Evolutionary conservation across 2,329 filamentous ascomycete genomes (phyloP).

Genomic region (Fusarium lateritium): DNA sequence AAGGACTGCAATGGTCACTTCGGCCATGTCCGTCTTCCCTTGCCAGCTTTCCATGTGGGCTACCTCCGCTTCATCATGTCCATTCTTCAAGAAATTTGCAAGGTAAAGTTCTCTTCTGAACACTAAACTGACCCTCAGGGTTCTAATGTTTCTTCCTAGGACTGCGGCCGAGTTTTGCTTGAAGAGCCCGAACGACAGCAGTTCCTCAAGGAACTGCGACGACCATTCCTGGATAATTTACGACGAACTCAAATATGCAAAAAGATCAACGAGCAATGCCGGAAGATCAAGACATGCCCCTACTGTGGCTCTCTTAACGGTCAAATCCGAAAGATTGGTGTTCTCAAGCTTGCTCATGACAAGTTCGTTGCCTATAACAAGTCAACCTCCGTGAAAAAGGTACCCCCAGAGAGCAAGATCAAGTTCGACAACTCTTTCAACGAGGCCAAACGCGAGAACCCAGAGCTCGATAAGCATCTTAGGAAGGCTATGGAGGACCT

Average conservation of each 20-base stretch:
- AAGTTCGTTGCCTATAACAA: constrained; percentile 91
- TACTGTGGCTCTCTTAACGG: constrained; percentile 89
- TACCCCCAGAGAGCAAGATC: constrained; percentile 84
- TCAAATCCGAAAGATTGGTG: constrained; percentile 89
- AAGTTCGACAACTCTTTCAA: constrained; percentile 89
- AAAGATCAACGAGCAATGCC: constrained; percentile 89
- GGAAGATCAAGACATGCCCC: constrained; percentile 86
- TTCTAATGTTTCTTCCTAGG: constrained; percentile 56
- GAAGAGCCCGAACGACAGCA: constrained; percentile 82
- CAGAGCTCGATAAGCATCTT: constrained; percentile 90
- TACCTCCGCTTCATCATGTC: constrained; percentile 95
- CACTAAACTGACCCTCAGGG: neutral
- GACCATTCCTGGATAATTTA: constrained; percentile 88
- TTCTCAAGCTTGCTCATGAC: constrained; percentile 95
- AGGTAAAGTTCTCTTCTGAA: constrained; percentile 59
- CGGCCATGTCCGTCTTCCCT: constrained; percentile 89
- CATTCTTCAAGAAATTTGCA: constrained; percentile 96
- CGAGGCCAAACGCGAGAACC: constrained; percentile 81
- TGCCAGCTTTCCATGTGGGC: constrained; percentile 96
- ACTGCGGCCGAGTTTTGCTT: constrained; percentile 87
- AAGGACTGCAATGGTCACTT: constrained; percentile 95
- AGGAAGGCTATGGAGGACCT: constrained; percentile 95
- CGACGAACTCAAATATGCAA: constrained; percentile 88
- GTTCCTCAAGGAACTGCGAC: constrained; percentile 85
- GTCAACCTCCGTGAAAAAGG: constrained; percentile 88